Evolutionary conservation across 2,329 filamentous ascomycete genomes (phyloP), one percentile per base, ranked within the genome.

Genomic region (Colletotrichum viniferum): DNA sequence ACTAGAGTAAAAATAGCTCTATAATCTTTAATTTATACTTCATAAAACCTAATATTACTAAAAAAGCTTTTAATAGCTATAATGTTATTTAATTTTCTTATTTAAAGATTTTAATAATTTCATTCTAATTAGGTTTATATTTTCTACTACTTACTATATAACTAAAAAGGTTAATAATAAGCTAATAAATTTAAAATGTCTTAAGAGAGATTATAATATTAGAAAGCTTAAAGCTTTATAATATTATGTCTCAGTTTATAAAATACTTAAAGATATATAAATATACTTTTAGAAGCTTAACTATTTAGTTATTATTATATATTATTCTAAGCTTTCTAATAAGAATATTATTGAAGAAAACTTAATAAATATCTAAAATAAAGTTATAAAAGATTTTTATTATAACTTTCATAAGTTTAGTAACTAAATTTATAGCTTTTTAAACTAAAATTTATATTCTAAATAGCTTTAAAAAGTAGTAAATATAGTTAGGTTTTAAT

Each of bases 321-420:
- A 55, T 55, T 55, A 24, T 55, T 55, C 1, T 55, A 55, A 55
- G 9, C 48, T 3, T 7, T 4, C 13, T 55, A 55, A 24, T 24
- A 24, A 0, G 1, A 0, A 55, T 55, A 55, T 55, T 55, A 55
- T 55, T 55, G 24, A n/a, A 0, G 5, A 24, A 55, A 1, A 0
- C 9, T 55, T 55, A 55, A 4, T 55, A 55, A 55, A 55, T 6
- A 7, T 1, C 24, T 24, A 24, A 1, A 24, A 55, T 24, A 1
- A 55, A 14, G 13, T 55, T 55, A 55, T 55, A 24, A 3, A 24
- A 0, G 1, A 24, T 14, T n/a, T n/a, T n/a, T n/a, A n/a, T n/a
- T n/a, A n/a, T n/a, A n/a, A n/a, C n/a, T n/a, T n/a, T n/a, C n/a
- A n/a, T n/a, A n/a, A n/a, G n/a, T n/a, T n/a, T n/a, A n/a, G n/a